Conservation (phyloP, 202 grass and related monocot species). For the Schoenoplectus triqueter region DNA sequence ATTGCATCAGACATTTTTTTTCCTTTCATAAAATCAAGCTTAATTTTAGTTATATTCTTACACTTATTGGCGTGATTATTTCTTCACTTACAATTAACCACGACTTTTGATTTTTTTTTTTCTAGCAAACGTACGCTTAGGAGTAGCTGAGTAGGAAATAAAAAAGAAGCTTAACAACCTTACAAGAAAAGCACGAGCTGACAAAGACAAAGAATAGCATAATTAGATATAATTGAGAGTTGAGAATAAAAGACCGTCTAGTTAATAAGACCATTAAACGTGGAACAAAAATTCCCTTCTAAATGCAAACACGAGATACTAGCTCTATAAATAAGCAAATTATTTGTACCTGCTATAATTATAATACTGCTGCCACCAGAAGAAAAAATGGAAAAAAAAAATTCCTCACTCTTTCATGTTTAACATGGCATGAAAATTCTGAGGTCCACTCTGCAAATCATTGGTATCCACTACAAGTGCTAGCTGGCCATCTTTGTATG, state of each 20-base stretch:
- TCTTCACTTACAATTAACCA: no score
- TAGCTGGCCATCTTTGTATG: conserved; percentile 24
- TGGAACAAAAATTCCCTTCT: conserved; percentile 39
- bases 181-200: conserved; percentile 15
- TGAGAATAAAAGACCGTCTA: conserved; percentile 18
- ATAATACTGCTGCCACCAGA: conserved; percentile 5
- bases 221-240: conserved; percentile 19
- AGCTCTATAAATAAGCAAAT: neutral
- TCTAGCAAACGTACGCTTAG: neutral
- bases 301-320: conserved; percentile 25
- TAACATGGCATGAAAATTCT: conserved; percentile 39
- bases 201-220: conserved; percentile 27
- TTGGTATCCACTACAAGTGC: conserved; percentile 27
- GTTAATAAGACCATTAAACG: neutral
- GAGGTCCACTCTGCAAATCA: conserved; percentile 39
- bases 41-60: no score
- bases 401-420: neutral
- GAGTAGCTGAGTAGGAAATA: neutral
- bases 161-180: conserved; percentile 17
- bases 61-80: no score
- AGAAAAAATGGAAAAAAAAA: conserved; percentile 7
- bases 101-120: neutral
- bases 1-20: no score
- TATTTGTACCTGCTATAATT: neutral
- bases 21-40: no score